Conservation (phyloP, 2,329 filamentous ascomycete genomes). For the Colletotrichum lentis region DNA sequence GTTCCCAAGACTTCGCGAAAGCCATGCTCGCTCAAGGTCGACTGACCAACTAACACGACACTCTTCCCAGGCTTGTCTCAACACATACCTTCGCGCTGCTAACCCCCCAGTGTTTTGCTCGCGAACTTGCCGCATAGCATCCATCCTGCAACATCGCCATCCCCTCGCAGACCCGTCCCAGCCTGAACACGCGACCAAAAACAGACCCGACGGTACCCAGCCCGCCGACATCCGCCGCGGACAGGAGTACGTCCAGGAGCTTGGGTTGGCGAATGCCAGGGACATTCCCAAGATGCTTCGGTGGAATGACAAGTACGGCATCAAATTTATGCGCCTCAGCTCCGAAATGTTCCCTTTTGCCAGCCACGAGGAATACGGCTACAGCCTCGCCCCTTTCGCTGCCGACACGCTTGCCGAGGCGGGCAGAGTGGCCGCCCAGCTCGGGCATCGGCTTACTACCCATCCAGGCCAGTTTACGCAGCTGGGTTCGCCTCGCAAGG, state of each 20-base stretch:
- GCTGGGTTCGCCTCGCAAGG: conserved; percentile 79
- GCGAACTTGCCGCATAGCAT: conserved; percentile 88
- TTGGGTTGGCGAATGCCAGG: conserved; percentile 82
- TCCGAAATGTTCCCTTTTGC: conserved; percentile 98
- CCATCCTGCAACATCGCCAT: conserved; percentile 87
- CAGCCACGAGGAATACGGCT: conserved; percentile 86
- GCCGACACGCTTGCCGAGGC: conserved; percentile 78
- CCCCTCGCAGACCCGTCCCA: conserved; percentile 78
- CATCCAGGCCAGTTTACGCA: conserved; percentile 96
- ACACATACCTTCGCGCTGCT: conserved; percentile 85
- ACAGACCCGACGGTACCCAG: conserved; percentile 79
- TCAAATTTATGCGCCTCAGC: conserved; percentile 90
- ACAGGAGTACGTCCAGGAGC: conserved; percentile 74
- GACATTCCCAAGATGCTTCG: conserved; percentile 86
- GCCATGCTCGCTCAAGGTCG: not conserved
- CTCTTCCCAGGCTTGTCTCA: conserved; percentile 75
- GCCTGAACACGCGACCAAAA: conserved; percentile 84
- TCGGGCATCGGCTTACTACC: conserved; percentile 86
- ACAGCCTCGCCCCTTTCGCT: conserved; percentile 84
- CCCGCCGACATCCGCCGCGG: conserved; percentile 73
- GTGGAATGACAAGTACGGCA: conserved; percentile 92
- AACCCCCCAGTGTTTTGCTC: conserved; percentile 90
- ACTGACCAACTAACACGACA: too few relatives aligned
- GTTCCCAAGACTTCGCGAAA: too few relatives aligned
- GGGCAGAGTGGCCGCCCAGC: conserved; percentile 77